Conservation (phyloP, 140 eudicot species). For the Anethum foeniculum region DNA sequence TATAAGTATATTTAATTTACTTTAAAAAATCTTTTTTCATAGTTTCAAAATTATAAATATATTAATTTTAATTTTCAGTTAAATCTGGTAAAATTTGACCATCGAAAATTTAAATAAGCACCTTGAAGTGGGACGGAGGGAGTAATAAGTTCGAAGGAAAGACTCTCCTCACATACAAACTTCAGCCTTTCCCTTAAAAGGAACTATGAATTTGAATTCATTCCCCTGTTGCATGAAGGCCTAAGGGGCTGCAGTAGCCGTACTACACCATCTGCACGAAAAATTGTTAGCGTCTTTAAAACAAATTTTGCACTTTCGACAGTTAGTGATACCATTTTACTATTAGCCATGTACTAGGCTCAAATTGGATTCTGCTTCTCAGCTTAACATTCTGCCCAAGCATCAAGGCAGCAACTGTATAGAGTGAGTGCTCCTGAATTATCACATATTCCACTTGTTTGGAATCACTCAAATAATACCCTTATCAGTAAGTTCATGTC, state of each 20-base stretch:
- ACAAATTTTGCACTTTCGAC: neutral
- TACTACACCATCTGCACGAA: neutral
- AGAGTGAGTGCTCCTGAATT: neutral
- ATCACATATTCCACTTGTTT: conserved; percentile 2
- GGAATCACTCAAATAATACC: neutral
- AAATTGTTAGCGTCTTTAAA: neutral
- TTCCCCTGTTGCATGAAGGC: neutral
- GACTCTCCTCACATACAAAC: too few species aligned
- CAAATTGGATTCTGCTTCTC: neutral
- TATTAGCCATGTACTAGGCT: neutral
- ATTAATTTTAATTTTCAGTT: too few species aligned
- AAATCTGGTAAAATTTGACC: too few species aligned
- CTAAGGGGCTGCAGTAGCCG: neutral
- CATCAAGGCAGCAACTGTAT: neutral
- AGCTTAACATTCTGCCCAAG: neutral
- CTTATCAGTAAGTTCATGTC: neutral
- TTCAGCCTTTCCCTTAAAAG: neutral
- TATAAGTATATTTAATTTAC: too few species aligned
- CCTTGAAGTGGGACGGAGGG: too few species aligned
- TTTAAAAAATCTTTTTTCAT: too few species aligned
- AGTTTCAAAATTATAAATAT: too few species aligned
- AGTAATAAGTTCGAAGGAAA: neutral
- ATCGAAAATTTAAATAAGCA: too few species aligned
- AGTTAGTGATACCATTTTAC: neutral
- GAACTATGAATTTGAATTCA: neutral